Conservation (phyloP, 441 rosid species). For the Omphalea diandra region DNA sequence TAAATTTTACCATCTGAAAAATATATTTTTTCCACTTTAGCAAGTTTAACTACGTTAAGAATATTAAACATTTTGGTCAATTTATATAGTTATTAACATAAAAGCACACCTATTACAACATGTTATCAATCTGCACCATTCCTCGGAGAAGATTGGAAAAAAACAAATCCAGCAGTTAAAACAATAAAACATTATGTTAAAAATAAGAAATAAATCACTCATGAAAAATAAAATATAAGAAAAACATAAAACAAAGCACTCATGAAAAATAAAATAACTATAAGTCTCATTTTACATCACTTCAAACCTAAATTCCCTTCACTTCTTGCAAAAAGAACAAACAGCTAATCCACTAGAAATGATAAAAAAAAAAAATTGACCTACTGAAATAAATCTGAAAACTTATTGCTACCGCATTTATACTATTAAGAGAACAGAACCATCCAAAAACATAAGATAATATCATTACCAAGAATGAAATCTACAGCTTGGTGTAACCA, state of each 20-base stretch:
- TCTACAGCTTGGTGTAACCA: conserved; percentile 98
- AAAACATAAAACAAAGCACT: not conserved
- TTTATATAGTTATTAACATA: not conserved
- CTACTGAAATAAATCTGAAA: not conserved
- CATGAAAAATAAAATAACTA: not conserved
- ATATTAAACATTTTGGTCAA: not conserved
- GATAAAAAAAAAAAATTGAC: not conserved
- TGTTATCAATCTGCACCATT: not conserved
- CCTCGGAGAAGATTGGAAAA: not conserved
- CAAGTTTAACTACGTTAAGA: not conserved
- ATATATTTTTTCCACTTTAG: not conserved
- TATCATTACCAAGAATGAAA: conserved; percentile 64
- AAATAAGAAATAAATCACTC: no score
- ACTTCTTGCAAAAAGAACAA: not conserved
- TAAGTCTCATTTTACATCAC: not conserved
- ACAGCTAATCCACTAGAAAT: not conserved
- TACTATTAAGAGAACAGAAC: not conserved
- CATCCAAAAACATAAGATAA: not conserved
- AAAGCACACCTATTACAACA: not conserved
- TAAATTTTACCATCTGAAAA: not conserved
- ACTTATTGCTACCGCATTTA: not conserved
- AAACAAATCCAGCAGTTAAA: no score
- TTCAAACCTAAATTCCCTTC: not conserved
- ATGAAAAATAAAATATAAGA: no score
- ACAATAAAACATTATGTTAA: no score